Percentiles rank a stretch among this genome's conserved stretches.
phyloP scores from a whole-genome alignment of 495 filamentous ascomycete genomes.

The Trypethelium eluteriae region DNA sequence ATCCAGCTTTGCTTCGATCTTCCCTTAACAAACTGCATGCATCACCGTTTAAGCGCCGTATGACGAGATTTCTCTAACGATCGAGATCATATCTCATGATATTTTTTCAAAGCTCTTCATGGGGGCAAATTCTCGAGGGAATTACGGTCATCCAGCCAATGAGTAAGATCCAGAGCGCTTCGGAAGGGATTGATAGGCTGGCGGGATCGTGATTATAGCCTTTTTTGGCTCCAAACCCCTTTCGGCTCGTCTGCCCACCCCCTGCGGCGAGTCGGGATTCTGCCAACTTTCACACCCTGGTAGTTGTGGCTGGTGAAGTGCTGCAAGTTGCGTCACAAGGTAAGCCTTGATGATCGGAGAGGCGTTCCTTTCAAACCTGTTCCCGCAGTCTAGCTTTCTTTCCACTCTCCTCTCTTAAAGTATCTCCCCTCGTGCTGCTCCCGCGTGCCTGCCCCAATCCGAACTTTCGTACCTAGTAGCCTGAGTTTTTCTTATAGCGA shows the following conservation, averaged over 20 bases:
- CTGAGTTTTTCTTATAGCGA: neutral
- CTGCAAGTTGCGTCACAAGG: conserved; percentile 10
- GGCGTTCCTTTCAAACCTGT: conserved; percentile 27
- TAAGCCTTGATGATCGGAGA: conserved; percentile 9
- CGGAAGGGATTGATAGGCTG: neutral
- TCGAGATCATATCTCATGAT: too few species aligned
- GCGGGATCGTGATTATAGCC: neutral
- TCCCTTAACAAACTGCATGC: too few species aligned
- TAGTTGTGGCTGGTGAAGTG: conserved; percentile 2
- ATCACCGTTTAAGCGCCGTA: too few species aligned
- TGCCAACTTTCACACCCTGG: conserved; percentile 8
- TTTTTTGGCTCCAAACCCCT: neutral
- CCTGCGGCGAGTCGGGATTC: neutral
- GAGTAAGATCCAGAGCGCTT: neutral
- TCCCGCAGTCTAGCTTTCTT: conserved; percentile 19
- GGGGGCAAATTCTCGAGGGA: too few species aligned
- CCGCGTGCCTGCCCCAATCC: neutral
- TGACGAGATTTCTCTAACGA: too few species aligned
- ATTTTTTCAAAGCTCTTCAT: too few species aligned
- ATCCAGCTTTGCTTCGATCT: too few species aligned
- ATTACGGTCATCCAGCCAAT: neutral
- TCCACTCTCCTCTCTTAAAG: conserved; percentile 16
- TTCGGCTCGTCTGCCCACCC: neutral
- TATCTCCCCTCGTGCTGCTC: neutral
- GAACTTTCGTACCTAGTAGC: neutral